phyloP scores from a whole-genome alignment of 2,329 filamentous ascomycete species.

The Ascocoryne sarcoides region DNA sequence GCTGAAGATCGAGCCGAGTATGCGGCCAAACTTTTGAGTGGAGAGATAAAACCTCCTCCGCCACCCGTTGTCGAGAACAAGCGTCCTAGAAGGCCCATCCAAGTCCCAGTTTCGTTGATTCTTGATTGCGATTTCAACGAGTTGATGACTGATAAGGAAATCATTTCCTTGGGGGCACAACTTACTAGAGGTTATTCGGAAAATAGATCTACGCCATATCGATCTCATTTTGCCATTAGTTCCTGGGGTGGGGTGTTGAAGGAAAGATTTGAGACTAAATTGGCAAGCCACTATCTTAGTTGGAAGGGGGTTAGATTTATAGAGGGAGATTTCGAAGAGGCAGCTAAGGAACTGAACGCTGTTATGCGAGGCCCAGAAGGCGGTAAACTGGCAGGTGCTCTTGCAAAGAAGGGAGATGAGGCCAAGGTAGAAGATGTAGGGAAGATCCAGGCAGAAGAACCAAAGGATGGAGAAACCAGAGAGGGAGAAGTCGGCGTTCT shows the following conservation, averaged over 20 bases:
- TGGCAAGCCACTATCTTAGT: conserved; percentile 60
- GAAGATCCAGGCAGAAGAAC: neutral
- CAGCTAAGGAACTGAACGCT: conserved; percentile 53
- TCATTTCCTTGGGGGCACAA: conserved; percentile 73
- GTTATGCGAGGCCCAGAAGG: conserved; percentile 53
- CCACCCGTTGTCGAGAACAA: conserved; percentile 15
- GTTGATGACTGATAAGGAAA: conserved; percentile 80
- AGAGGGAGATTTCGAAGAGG: conserved; percentile 59
- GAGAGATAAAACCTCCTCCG: conserved; percentile 4
- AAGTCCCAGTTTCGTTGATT: conserved; percentile 70
- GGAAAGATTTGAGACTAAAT: conserved; percentile 68
- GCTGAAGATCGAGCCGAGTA: conserved; percentile 37
- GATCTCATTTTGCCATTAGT: conserved; percentile 65
- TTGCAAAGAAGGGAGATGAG: conserved; percentile 4
- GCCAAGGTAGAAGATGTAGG: neutral
- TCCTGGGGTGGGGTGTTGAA: conserved; percentile 70
- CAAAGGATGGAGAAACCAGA: too few species aligned
- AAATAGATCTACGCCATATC: conserved; percentile 61
- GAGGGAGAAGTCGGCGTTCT: too few species aligned
- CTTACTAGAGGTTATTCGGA: conserved; percentile 85
- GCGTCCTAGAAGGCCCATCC: conserved; percentile 30
- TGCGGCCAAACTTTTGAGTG: conserved; percentile 31
- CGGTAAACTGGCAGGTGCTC: conserved; percentile 47
- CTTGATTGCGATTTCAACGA: conserved; percentile 90
- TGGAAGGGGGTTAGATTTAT: conserved; percentile 76